phyloP scores from a whole-genome alignment of 2,329 filamentous ascomycete genomes.

The Sporothrix dimorphospora region DNA sequence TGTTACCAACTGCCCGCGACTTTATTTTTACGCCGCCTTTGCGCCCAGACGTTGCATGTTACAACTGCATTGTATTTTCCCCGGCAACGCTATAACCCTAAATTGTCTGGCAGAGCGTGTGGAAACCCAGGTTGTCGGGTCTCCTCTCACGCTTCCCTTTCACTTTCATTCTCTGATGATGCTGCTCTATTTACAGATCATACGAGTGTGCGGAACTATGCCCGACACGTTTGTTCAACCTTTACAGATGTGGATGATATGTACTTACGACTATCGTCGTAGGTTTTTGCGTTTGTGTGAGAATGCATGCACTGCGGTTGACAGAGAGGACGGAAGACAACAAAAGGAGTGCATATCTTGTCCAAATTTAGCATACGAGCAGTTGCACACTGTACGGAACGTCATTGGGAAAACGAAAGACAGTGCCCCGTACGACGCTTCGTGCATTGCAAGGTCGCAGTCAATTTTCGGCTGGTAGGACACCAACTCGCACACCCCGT shows the following conservation, averaged over 20 bases:
- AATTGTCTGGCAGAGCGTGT: not conserved
- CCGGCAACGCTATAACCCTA: not conserved
- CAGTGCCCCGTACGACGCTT: not conserved
- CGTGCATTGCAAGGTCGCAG: not conserved
- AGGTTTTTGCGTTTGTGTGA: not conserved
- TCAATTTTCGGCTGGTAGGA: not conserved
- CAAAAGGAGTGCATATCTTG: not conserved
- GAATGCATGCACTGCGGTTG: conserved; percentile 4
- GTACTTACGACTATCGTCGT: too few relatives aligned
- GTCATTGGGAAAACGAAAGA: too few relatives aligned
- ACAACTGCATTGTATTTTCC: not conserved
- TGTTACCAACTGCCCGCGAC: too few relatives aligned
- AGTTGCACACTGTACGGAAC: too few relatives aligned
- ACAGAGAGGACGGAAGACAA: not conserved
- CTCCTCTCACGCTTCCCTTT: too few relatives aligned
- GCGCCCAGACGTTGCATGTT: conserved; percentile 1
- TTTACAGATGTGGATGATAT: too few relatives aligned
- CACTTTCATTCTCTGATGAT: too few relatives aligned
- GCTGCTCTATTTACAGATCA: not conserved
- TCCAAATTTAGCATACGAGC: conserved; percentile 24
- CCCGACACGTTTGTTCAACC: not conserved
- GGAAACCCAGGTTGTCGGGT: not conserved
- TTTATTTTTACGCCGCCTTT: not conserved
- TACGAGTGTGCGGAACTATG: conserved; percentile 1
- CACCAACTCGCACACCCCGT: not conserved